Percentiles rank a stretch among this genome's conserved stretches.
Conservation (phyloP, 176 grass and related monocot species). For the Cocos nucifera region DNA sequence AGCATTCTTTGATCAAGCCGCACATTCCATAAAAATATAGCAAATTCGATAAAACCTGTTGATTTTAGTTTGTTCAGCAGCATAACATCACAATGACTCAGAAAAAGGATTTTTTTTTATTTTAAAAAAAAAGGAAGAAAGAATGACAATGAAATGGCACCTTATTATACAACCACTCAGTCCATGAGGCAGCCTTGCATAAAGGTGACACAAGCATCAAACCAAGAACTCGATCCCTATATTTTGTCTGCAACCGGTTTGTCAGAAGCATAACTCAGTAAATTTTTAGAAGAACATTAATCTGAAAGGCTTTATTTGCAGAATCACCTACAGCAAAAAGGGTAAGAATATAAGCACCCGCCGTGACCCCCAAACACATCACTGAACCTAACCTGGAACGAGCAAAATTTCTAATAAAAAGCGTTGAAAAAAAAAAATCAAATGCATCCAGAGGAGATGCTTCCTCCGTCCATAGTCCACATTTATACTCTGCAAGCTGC, state of each 20-base stretch:
- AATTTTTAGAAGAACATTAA: no score
- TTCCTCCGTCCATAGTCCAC: no score
- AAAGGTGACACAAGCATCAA: slow-evolving; percentile 89
- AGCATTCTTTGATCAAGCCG: slow-evolving; percentile 76
- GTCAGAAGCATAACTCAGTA: no score
- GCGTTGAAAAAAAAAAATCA: no score
- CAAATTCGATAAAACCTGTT: slow-evolving; percentile 68
- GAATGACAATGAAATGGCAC: slow-evolving; percentile 18
- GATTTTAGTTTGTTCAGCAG: slow-evolving; percentile 15
- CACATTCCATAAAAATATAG: slow-evolving; percentile 90
- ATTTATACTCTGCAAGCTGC: no score
- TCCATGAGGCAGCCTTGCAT: slow-evolving; percentile 97
- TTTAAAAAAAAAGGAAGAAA: background rate
- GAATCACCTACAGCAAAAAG: slow-evolving; percentile 64
- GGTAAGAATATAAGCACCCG: slow-evolving; percentile 88
- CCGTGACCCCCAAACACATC: slow-evolving; percentile 94
- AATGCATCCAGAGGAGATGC: no score
- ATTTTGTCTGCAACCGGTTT: slow-evolving; percentile 43
- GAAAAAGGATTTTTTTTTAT: no score
- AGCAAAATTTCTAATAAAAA: slow-evolving; percentile 2
- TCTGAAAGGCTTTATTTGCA: slow-evolving; percentile 1
- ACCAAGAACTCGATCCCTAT: slow-evolving; percentile 67
- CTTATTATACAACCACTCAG: slow-evolving; percentile 93
- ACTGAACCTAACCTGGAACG: slow-evolving; percentile 65
- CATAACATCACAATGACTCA: slow-evolving; percentile 4